These are phyloP conservation scores for Chlorella sp. DNA, from an alignment of 139 green algal species.

Conservation along the genomic window DNA sequence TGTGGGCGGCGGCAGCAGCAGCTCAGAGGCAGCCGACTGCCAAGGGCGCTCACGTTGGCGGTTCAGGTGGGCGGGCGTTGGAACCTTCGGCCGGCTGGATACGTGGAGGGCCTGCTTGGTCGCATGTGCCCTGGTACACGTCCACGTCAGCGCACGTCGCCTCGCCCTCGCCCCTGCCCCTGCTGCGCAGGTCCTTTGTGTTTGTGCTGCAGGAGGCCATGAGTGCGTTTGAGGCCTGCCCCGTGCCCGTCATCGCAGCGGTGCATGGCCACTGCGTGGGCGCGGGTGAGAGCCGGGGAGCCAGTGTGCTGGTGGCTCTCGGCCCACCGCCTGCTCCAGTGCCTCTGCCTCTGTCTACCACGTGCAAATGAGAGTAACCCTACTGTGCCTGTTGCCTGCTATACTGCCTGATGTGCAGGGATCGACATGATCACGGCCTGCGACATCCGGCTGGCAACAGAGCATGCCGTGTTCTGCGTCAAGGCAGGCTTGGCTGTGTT, in stretches of 20 bases:
- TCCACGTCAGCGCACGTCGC: neutral
- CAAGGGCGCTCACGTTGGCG: neutral
- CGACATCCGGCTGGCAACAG: slow-evolving; percentile 80
- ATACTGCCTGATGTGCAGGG: slow-evolving; percentile 35
- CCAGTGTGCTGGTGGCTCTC: too few species aligned
- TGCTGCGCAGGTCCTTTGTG: slow-evolving; percentile 3
- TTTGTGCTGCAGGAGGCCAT: slow-evolving; percentile 63
- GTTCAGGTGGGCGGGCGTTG: neutral
- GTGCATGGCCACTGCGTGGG: slow-evolving; percentile 83
- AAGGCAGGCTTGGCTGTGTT: slow-evolving; percentile 71
- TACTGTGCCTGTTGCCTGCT: too few species aligned
- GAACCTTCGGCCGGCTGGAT: too few species aligned
- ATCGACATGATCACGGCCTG: slow-evolving; percentile 88
- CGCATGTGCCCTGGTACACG: neutral
- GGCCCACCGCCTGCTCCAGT: too few species aligned
- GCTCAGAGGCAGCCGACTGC: neutral
- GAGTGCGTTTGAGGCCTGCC: slow-evolving; percentile 68
- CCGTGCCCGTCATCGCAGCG: slow-evolving; percentile 70
- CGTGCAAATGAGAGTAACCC: too few species aligned
- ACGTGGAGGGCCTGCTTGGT: neutral
- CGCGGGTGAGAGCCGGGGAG: slow-evolving; percentile 42
- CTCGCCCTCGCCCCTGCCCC: neutral
- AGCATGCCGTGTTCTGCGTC: slow-evolving; percentile 81
- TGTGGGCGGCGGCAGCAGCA: neutral
- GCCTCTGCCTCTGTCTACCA: too few species aligned